Conservation (phyloP, 164 flowering plant species). For the Stephania cephalantha region DNA sequence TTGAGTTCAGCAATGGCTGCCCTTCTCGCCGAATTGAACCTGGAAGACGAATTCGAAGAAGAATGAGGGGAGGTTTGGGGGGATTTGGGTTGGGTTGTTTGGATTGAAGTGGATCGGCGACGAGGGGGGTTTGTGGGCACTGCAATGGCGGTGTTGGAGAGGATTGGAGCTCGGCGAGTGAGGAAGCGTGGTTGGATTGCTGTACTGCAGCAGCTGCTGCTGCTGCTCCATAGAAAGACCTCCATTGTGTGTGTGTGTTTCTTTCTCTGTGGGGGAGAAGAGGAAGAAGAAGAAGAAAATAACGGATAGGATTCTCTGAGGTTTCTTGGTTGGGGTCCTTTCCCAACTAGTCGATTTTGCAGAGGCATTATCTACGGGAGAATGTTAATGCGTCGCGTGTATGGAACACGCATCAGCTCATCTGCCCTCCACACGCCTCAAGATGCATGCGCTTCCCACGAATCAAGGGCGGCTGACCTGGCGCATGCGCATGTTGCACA, state of each 20-base stretch:
- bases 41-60: neutral
- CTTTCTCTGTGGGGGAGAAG: neutral
- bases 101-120: neutral
- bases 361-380: too few species aligned
- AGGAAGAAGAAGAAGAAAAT: neutral
- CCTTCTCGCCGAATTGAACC: constrained; percentile 21
- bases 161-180: neutral
- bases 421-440: too few species aligned
- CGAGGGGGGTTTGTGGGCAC: neutral
- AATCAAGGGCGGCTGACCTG: too few species aligned
- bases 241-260: neutral
- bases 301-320: too few species aligned
- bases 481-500: too few species aligned
- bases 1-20: constrained; percentile 42
- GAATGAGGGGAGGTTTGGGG: neutral
- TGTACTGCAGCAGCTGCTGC: neutral
- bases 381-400: too few species aligned
- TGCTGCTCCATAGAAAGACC: neutral
- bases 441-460: too few species aligned
- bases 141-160: neutral
- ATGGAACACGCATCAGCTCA: too few species aligned
- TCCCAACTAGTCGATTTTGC: too few species aligned
- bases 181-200: neutral
- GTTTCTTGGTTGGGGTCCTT: too few species aligned
- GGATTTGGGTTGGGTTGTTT: constrained; percentile 1